Conservation (phyloP, 2,329 filamentous ascomycete genomes). For the Xylariaceae sp. region DNA sequence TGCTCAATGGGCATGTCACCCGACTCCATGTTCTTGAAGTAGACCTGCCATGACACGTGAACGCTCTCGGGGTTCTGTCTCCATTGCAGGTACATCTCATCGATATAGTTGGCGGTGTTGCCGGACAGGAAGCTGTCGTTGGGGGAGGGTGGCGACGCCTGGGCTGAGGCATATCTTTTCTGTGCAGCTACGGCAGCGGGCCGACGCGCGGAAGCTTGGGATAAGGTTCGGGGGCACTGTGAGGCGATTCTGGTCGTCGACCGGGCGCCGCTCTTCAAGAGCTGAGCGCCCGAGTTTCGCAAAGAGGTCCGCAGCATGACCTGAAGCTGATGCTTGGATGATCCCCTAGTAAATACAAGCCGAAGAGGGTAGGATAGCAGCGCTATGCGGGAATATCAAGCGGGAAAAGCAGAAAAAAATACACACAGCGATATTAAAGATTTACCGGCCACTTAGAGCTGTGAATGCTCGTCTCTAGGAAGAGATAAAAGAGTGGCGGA, state of each 20-base stretch:
- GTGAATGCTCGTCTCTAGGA: slow-evolving; percentile 24
- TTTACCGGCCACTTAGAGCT: slow-evolving; percentile 27
- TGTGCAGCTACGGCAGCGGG: slow-evolving; percentile 47
- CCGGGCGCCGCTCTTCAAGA: slow-evolving; percentile 51
- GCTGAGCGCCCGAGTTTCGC: slow-evolving; percentile 59
- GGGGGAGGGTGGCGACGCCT: slow-evolving; percentile 60
- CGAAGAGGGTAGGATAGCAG: neutral
- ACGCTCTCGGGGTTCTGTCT: slow-evolving; percentile 89
- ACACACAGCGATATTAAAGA: slow-evolving; percentile 13
- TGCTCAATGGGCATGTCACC: slow-evolving; percentile 97
- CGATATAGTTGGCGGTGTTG: slow-evolving; percentile 97
- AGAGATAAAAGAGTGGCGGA: slow-evolving; percentile 44
- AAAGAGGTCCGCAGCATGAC: slow-evolving; percentile 70
- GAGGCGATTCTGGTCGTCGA: slow-evolving; percentile 35
- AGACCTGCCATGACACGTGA: slow-evolving; percentile 97
- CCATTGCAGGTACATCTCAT: slow-evolving; percentile 99
- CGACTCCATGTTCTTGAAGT: slow-evolving; percentile 99
- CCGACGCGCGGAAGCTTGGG: slow-evolving; percentile 44
- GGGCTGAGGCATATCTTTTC: slow-evolving; percentile 51
- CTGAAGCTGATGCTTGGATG: slow-evolving; percentile 36
- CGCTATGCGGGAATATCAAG: slow-evolving; percentile 11
- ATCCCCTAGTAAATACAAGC: slow-evolving; percentile 19
- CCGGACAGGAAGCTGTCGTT: slow-evolving; percentile 96
- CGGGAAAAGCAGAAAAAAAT: slow-evolving; percentile 5
- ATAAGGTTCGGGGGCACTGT: slow-evolving; percentile 37